These are phyloP conservation scores for Trichosporon faecale DNA, from an alignment of 1,284 basidiomycete species.

Conservation along the genomic window DNA sequence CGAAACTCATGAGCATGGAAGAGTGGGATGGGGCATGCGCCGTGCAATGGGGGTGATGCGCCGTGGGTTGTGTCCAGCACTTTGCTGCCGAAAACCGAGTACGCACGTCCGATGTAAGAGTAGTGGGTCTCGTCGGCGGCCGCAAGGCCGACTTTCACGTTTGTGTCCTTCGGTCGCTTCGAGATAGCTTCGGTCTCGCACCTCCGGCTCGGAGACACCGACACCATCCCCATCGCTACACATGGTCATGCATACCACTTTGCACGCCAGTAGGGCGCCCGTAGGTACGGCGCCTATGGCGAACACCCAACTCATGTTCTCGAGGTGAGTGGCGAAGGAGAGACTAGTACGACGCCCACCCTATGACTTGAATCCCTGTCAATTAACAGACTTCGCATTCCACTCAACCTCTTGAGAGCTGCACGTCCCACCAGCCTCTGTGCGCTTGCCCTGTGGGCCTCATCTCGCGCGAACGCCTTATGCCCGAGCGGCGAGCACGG, in stretches of 20 bases:
- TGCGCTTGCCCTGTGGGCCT: neutral
- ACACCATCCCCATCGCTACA: neutral
- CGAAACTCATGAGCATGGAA: neutral
- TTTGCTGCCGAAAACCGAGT: neutral
- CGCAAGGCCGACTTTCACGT: neutral
- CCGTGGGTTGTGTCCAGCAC: neutral
- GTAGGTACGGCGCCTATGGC: no score
- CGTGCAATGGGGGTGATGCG: no score
- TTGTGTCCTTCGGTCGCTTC: no score
- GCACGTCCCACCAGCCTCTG: neutral
- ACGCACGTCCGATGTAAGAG: neutral
- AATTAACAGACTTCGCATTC: neutral
- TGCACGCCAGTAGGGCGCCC: neutral
- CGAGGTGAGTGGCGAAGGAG: neutral
- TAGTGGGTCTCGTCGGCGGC: neutral
- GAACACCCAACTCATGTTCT: neutral
- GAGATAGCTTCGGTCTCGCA: no score
- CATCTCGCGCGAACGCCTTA: neutral
- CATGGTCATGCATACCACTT: neutral
- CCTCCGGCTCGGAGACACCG: neutral
- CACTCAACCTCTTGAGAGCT: neutral
- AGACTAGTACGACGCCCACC: neutral
- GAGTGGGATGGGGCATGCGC: neutral
- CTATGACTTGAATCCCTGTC: neutral
- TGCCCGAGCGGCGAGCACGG: neutral